phyloP scores from a whole-genome alignment of 768 basidiomycete species.

The Pilatotrama ljubarskyi region DNA sequence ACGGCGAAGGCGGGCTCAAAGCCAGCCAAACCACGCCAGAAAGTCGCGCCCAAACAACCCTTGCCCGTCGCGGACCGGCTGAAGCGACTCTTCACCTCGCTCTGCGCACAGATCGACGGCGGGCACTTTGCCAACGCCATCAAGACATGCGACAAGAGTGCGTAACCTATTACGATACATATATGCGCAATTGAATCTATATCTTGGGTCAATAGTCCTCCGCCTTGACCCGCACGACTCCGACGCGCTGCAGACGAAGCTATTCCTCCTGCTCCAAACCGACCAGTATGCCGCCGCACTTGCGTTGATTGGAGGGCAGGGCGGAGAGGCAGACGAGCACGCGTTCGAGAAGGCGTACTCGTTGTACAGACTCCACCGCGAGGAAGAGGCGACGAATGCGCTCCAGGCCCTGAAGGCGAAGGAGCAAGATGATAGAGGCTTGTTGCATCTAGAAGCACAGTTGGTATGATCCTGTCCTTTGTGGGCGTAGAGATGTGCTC shows the following conservation, averaged over 20 bases:
- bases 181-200: constrained; percentile 13
- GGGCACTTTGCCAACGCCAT: constrained; percentile 83
- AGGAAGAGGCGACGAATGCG: constrained; percentile 61
- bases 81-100: constrained; percentile 70
- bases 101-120: constrained; percentile 89
- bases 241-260: constrained; percentile 80
- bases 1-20: background rate
- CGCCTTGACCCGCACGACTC: constrained; percentile 61
- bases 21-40: background rate
- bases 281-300: constrained; percentile 79
- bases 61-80: constrained; percentile 37
- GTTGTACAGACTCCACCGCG: constrained; percentile 79
- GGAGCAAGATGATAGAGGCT: constrained; percentile 52
- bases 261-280: constrained; percentile 86
- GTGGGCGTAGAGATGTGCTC: constrained; percentile 5
- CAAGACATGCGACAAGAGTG: constrained; percentile 92
- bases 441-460: constrained; percentile 83
- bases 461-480: constrained; percentile 52
- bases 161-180: constrained; percentile 32
- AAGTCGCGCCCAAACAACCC: constrained; percentile 30
- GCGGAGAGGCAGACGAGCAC: constrained; percentile 18
- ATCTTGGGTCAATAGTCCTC: constrained; percentile 54
- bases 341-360: constrained; percentile 80
- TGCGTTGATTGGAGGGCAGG: constrained; percentile 35
- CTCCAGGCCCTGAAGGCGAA: constrained; percentile 50